Evolutionary conservation across 768 basidiomycete species (phyloP).

Genomic region (Gymnopilus junonius): DNA sequence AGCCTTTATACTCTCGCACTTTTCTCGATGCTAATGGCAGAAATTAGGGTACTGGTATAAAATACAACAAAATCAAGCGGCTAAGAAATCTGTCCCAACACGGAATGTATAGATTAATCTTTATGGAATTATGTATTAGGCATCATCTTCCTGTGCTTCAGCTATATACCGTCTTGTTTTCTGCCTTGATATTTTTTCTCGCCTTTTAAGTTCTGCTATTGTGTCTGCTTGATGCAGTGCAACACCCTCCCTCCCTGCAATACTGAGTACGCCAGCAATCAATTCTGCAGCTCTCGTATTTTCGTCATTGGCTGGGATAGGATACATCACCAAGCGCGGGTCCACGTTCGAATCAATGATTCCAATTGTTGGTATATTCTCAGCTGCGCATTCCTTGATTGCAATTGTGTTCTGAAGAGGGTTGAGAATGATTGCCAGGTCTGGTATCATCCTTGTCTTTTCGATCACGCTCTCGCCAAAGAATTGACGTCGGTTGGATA

Average conservation of each 20-base stretch:
- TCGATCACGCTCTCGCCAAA: slow-evolving; percentile 63
- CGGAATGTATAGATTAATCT: slow-evolving; percentile 25
- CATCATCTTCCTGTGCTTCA: slow-evolving; percentile 9
- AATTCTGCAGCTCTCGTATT: slow-evolving; percentile 89
- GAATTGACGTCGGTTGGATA: slow-evolving; percentile 84
- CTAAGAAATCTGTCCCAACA: slow-evolving; percentile 24
- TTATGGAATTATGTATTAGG: slow-evolving; percentile 18
- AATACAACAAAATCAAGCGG: slow-evolving; percentile 52
- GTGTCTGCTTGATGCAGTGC: slow-evolving; percentile 42
- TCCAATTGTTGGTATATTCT: slow-evolving; percentile 92
- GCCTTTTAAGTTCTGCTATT: slow-evolving; percentile 34
- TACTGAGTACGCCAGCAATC: slow-evolving; percentile 85
- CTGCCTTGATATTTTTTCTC: slow-evolving; percentile 28
- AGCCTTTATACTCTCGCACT: slow-evolving; percentile 35
- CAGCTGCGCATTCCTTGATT: slow-evolving; percentile 88
- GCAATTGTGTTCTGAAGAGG: slow-evolving; percentile 84
- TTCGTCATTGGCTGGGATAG: slow-evolving; percentile 99
- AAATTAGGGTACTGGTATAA: slow-evolving; percentile 71
- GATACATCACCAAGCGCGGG: slow-evolving; percentile 95
- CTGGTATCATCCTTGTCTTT: slow-evolving; percentile 68
- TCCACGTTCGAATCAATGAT: slow-evolving; percentile 96
- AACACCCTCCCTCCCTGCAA: slow-evolving; percentile 81
- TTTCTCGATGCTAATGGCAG: slow-evolving; percentile 21
- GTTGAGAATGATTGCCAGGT: slow-evolving; percentile 91
- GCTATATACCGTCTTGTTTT: slow-evolving; percentile 19